Base-by-base conservation (phyloP, 306 rosid genomes). In the Gastrolobium villosum region DNA sequence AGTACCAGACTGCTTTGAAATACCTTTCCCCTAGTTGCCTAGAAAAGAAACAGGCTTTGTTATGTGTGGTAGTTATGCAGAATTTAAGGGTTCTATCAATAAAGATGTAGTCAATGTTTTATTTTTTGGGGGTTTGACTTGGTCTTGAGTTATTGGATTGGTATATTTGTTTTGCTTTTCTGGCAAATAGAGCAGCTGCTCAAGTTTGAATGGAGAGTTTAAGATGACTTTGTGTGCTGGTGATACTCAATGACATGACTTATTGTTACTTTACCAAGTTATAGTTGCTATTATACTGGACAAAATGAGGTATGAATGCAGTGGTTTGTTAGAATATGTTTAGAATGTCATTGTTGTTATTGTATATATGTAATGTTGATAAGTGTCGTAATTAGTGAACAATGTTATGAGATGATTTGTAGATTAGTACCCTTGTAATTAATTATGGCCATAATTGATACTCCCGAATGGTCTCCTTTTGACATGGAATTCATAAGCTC, bases 41-140 rank as follows among this genome's bases (percentile, higher is more conserved):
- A 6, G 73, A 45, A 46, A 30, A 13, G 4, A 49, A 48, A 32
- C 14, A 69, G 32, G 45, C 26, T 32, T 69, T 20, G 60, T 7
- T 46, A 13, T 15, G 34, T 14, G 43, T 45, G 28, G 28, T 34
- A 14, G 74, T 56, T 11, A 41, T 54, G 67, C 1, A 28, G 31
- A 37, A 44, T 10, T 63, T 26, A 13, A n/a, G 48, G 49, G 53
- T 11, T 56, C 14, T 70, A 2, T 6, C 34, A 70, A 8, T 35
- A 40, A 50, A 49, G 46, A 26, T 56, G 30, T 39, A 4, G 7
- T 67, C 2, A 1, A 2, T 49, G 61, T 40, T 41, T 4, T 41
- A 13, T 40, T 72, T 72, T 53, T 56, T 7, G 67, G 11, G 10
- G 61, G 2, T 15, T 62, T 15, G 45, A 6, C 59, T 75, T 34